Evolutionary conservation across 2,329 filamentous ascomycete species (phyloP), one percentile per base, ranked within the genome.

Genomic region (Pestalotiopsis fici): DNA sequence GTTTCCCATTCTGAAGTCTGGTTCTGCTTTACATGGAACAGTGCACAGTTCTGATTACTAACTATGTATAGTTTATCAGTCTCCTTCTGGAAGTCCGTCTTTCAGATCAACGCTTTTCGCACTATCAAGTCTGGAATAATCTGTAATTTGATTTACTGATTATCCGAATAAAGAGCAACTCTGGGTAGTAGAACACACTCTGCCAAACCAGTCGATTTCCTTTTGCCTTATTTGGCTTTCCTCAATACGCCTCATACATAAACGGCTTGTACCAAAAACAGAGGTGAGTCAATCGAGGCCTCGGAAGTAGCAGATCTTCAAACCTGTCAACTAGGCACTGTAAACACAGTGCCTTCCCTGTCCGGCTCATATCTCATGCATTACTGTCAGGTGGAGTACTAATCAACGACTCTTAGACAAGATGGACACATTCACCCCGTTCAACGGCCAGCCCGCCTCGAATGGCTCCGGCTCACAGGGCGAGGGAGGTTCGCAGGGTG

Each of bases 391-490:
- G 11, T 35, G 31, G 11, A 35, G 31, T 35, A 21, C 43, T 50
- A n/a, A 50, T 6, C n/a, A 7, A 21, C 15, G 7, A 50, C 6
- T n/a, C 18, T 9, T 11, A 50, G 43, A 23, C 25, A 60, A 15
- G 21, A 80, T 80, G 78, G 78, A 80, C 64, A 72, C 70, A 60
- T 79, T 78, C 61, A 75, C 74, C 65, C 69, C 77, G 6, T 79
- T 77, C 73, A 78, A 79, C 68, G 78, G 78, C 69, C 76, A 79
- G 67, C 75, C 78, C 43, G 69, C 78, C 27, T 78, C 78, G 28
- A 78, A 78, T 67, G 76, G 77, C 68, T 79, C 78, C 28, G 78
- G 77, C 31, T 79, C 78, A n/a, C 78, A 79, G 66, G 78, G 74
- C 23, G 77, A 78, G 21, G 73, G 75, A 18, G 77, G 74, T 18